Conservation (phyloP, 192 early-diverging fungal genomes). For the Glomus cerebriforme region DNA sequence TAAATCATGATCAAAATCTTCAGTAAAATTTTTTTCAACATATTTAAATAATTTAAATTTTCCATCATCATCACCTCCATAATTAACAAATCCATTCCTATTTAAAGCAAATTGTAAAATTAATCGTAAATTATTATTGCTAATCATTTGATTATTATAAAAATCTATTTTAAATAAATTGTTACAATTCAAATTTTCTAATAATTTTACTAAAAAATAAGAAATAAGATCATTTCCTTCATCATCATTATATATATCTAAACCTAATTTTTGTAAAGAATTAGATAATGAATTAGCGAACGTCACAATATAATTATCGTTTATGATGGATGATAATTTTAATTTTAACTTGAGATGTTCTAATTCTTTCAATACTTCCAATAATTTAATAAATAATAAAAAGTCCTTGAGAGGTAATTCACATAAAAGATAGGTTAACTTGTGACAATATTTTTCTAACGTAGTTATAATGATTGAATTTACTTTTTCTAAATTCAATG, state of each 20-base stretch:
- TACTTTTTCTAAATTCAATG: background rate
- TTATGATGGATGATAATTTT: background rate
- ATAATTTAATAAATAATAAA: background rate
- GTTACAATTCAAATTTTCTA: background rate
- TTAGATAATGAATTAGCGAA: background rate
- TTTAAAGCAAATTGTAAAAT: background rate
- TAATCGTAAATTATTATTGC: background rate
- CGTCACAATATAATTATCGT: background rate
- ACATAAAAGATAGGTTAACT: background rate
- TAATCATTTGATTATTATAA: background rate
- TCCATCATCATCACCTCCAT: background rate
- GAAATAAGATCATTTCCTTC: background rate
- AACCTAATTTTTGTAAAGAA: background rate
- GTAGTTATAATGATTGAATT: background rate
- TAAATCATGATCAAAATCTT: background rate
- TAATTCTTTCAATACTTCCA: background rate
- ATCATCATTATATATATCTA: background rate
- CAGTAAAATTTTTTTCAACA: background rate
- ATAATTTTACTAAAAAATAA: background rate
- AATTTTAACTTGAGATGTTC: background rate
- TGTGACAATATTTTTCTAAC: background rate
- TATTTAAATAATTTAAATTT: background rate
- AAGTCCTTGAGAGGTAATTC: background rate
- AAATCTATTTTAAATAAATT: background rate
- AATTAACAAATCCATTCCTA: background rate